A percentile compares a stretch with the other conserved stretches of the same genome.
Conservation (phyloP, 345 rosid genomes). For the Salix caprea region DNA sequence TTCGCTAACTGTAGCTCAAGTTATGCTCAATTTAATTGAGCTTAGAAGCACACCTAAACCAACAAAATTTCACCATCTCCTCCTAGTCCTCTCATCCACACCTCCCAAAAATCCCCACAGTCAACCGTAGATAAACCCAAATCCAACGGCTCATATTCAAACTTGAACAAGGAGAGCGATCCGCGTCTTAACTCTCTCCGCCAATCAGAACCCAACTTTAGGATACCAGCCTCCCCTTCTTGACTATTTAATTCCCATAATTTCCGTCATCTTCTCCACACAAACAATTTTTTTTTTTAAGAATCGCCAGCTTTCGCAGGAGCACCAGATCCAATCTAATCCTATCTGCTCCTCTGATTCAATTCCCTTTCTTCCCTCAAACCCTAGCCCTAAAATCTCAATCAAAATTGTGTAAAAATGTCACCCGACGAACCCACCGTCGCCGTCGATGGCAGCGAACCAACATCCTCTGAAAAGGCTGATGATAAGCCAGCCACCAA, state of each 20-base stretch:
- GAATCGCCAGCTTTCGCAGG: neutral
- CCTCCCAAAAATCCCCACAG: conserved; percentile 1
- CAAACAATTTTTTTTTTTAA: neutral
- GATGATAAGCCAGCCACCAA: conserved; percentile 39
- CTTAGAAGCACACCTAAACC: conserved; percentile 70
- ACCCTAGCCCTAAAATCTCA: neutral
- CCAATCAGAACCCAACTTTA: conserved; percentile 52
- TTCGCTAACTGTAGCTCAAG: conserved; percentile 18
- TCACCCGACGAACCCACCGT: conserved; percentile 48
- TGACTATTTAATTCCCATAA: conserved; percentile 55
- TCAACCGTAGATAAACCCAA: conserved; percentile 37
- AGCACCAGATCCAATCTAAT: conserved; percentile 18
- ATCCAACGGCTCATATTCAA: conserved; percentile 66
- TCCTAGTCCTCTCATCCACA: conserved; percentile 21
- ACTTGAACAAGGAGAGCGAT: conserved; percentile 34
- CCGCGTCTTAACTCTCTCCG: conserved; percentile 31
- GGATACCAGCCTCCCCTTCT: conserved; percentile 31
- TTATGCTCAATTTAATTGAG: conserved; percentile 29
- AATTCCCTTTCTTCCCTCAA: neutral
- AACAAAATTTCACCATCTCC: conserved; percentile 8
- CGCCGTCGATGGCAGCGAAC: conserved; percentile 28
- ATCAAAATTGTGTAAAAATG: conserved; percentile 16
- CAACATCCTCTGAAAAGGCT: conserved; percentile 14
- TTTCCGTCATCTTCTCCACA: conserved; percentile 12
- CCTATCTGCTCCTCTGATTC: neutral